A percentile compares a stretch with the other conserved stretches of the same genome.
These are phyloP conservation scores for Boletus insuetus DNA, from an alignment of 768 basidiomycete genomes.

Conservation along the genomic window DNA sequence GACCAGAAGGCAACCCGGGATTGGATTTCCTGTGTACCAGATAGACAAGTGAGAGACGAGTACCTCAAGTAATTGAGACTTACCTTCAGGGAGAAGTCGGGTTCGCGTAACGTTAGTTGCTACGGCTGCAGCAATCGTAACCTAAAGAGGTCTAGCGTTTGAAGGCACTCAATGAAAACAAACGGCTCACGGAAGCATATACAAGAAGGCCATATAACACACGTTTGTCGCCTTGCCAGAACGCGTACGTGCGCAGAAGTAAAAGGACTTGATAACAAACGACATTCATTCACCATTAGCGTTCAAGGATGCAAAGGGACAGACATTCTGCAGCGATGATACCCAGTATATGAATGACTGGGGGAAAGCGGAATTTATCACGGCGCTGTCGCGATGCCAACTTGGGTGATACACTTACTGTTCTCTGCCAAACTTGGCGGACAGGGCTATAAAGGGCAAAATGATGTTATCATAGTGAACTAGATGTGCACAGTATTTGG, in stretches of 20 bases:
- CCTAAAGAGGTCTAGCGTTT: neutral
- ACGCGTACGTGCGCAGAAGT: constrained; percentile 19
- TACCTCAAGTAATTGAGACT: neutral
- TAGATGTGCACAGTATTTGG: neutral
- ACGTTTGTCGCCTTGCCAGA: constrained; percentile 13
- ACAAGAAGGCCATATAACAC: constrained; percentile 10
- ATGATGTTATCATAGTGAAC: too few relatives aligned
- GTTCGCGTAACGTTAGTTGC: constrained; percentile 1
- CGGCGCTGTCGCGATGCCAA: neutral
- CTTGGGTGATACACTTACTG: constrained; percentile 1
- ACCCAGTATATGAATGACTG: constrained; percentile 11
- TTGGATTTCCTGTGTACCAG: neutral
- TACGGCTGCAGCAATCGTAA: constrained; percentile 3
- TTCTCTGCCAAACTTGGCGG: neutral
- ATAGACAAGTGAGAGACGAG: neutral
- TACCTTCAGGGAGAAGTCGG: constrained; percentile 4
- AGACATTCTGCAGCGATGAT: constrained; percentile 11
- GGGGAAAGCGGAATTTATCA: neutral
- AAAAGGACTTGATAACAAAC: constrained; percentile 10
- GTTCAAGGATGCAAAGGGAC: neutral
- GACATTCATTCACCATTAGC: neutral
- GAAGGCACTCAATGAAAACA: too few relatives aligned
- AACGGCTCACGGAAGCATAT: constrained; percentile 9
- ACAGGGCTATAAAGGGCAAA: neutral
- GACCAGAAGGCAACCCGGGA: neutral